These are phyloP conservation scores for Trametes villosa DNA, from an alignment of 768 basidiomycete species.

Conservation along the genomic window DNA sequence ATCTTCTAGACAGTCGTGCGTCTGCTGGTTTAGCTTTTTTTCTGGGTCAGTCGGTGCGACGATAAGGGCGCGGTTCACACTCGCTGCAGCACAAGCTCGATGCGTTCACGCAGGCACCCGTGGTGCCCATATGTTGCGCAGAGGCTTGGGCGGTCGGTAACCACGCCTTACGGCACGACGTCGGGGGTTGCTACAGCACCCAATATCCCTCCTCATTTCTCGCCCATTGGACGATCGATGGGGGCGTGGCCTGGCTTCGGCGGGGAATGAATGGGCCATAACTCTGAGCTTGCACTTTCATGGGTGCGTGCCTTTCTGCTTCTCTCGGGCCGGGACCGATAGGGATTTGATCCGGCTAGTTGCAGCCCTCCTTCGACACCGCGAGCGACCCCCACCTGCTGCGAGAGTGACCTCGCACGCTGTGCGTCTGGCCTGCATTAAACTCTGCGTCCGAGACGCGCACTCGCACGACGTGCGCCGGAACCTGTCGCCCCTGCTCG, in stretches of 20 bases:
- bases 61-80: conserved; percentile 7
- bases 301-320: conserved; percentile 9
- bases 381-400: not conserved
- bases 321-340: conserved; percentile 16
- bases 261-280: not conserved
- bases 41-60: not conserved
- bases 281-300: conserved; percentile 3
- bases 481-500: no score
- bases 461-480: not conserved
- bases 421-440: not conserved
- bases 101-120: not conserved
- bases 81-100: not conserved
- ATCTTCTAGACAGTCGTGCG: not conserved
- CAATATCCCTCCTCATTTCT: no score
- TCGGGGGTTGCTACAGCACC: not conserved
- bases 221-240: no score
- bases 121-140: not conserved
- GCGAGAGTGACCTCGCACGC: not conserved
- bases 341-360: conserved; percentile 3
- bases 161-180: conserved; percentile 11
- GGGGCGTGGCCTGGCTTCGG: not conserved
- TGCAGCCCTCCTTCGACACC: conserved; percentile 7
- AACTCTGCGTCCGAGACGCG: not conserved
- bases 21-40: conserved; percentile 1
- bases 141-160: conserved; percentile 3